Evolutionary conservation across 2,329 filamentous ascomycete species (phyloP).

Genomic region (Pseudopyrenochaeta lycopersici): DNA sequence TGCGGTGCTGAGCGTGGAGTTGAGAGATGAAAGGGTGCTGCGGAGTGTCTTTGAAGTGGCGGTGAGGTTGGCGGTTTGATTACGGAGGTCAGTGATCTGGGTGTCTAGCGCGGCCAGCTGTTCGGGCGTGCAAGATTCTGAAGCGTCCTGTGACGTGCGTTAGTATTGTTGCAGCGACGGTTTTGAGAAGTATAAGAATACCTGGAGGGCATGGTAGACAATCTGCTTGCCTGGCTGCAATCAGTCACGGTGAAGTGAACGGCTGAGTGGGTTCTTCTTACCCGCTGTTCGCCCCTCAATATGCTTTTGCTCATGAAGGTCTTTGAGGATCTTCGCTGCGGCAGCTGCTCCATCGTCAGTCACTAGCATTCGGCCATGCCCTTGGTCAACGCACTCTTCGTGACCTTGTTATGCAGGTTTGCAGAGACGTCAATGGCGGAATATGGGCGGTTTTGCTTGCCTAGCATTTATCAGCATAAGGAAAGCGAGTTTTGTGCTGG

Average conservation of each 20-base stretch:
- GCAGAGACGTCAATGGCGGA: constrained; percentile 67
- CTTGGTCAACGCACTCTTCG: constrained; percentile 55
- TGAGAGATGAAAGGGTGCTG: constrained; percentile 55
- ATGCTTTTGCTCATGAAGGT: constrained; percentile 67
- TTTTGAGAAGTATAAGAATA: constrained; percentile 22
- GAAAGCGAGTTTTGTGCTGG: not conserved
- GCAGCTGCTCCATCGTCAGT: constrained; percentile 55
- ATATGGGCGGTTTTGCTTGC: constrained; percentile 63
- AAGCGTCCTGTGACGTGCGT: constrained; percentile 53
- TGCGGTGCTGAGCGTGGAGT: constrained; percentile 59
- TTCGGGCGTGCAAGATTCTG: constrained; percentile 58
- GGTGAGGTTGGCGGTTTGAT: constrained; percentile 56
- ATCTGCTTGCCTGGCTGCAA: constrained; percentile 63
- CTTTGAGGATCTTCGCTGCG: constrained; percentile 68
- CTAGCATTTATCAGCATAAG: constrained; percentile 38
- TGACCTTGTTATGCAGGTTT: constrained; percentile 69
- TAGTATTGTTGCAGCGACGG: not conserved
- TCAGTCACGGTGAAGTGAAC: constrained; percentile 3
- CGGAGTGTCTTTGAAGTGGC: constrained; percentile 60
- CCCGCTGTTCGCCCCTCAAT: constrained; percentile 67
- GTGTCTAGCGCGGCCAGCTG: constrained; percentile 60
- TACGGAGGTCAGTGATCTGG: constrained; percentile 58
- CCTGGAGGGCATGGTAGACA: constrained; percentile 66
- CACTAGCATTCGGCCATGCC: not conserved
- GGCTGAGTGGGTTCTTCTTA: constrained; percentile 36